A percentile compares a stretch with the other conserved stretches of the same genome.
These are phyloP conservation scores for Lycium ferocissimum DNA, from an alignment of 257 asterid species.

Conservation along the genomic window DNA sequence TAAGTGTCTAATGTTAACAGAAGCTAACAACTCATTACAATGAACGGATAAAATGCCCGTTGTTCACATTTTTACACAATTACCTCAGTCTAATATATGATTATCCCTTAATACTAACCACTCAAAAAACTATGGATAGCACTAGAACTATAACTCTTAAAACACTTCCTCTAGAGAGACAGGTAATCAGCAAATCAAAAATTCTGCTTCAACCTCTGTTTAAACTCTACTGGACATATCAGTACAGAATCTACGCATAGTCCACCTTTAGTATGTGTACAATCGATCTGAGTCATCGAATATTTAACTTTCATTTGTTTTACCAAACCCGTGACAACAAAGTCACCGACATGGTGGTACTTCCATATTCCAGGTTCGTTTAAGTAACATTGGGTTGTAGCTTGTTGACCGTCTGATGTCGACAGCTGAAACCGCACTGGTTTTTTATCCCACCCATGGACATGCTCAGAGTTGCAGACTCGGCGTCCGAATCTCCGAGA, in stretches of 20 bases:
- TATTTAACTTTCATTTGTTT: slow-evolving; percentile 64
- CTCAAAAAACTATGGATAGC: neutral
- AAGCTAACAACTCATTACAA: neutral
- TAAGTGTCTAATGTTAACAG: neutral
- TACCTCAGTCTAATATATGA: neutral
- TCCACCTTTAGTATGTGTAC: slow-evolving; percentile 95
- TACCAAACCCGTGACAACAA: slow-evolving; percentile 46
- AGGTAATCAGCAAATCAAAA: slow-evolving; percentile 29
- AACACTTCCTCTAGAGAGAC: neutral
- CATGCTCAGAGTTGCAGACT: slow-evolving; percentile 67
- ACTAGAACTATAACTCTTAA: neutral
- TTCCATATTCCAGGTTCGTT: slow-evolving; percentile 81
- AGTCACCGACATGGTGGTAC: slow-evolving; percentile 78
- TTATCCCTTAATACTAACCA: neutral
- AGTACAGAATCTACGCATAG: slow-evolving; percentile 84
- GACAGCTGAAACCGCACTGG: slow-evolving; percentile 79
- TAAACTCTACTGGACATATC: slow-evolving; percentile 63
- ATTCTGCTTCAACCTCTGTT: slow-evolving; percentile 63
- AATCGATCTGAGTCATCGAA: slow-evolving; percentile 93
- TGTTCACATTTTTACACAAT: neutral
- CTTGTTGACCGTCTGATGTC: slow-evolving; percentile 79
- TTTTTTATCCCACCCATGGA: slow-evolving; percentile 91
- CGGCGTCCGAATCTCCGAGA: slow-evolving; percentile 71
- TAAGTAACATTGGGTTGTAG: slow-evolving; percentile 76
- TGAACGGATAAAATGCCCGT: neutral